Base-by-base conservation (phyloP, 2,329 filamentous ascomycete species). In the Intubia oerlemansii region DNA sequence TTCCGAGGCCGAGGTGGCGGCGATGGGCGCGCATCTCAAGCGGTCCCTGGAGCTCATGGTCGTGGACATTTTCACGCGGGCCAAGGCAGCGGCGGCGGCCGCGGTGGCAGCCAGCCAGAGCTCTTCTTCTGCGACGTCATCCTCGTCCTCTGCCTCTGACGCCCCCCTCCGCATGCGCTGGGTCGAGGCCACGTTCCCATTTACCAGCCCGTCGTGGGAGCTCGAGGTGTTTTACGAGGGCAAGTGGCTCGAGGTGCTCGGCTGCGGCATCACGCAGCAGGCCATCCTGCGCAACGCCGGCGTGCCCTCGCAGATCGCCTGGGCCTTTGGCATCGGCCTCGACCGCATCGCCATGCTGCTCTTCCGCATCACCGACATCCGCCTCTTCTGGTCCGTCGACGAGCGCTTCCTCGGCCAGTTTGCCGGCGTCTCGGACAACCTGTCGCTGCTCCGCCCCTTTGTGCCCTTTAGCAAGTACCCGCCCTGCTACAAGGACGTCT, bases 151-250 rank as follows among this genome's bases (percentile, higher is more conserved):
- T n/a, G n/a, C n/a, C n/a, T n/a, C n/a, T n/a, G n/a, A n/a, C n/a
- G 57, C 53, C 43, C 80, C 82, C 5, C 57, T 95, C 22, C 73
- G 70, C 40, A 72, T 93, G 42, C 69, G 88, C 39, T 98, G 88
- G 88, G 73, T 95, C 7, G 85, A 93, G 49, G 82, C 88, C 2
- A 95, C 88, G 52, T 98, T 98, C 53, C 88, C 88, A 22, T 95
- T 95, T 48, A 98, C 88, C 1, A 84, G 74, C 33, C 88, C 88
- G 0, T 88, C 77, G 6, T 98, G 81, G 78, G 88, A 98, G 48
- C 63, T 98, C 15, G 88, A 98, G 46, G 81, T 98, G 8, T 84
- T 79, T 57, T 93, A 85, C 66, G 73, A 76, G 39, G 84, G 79
- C 17, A 78, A 90, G 46, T 98, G 88, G 88, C 70, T 98, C 19